Conservation (phyloP, 805 yeast species). For the Ogataea methylovora region DNA sequence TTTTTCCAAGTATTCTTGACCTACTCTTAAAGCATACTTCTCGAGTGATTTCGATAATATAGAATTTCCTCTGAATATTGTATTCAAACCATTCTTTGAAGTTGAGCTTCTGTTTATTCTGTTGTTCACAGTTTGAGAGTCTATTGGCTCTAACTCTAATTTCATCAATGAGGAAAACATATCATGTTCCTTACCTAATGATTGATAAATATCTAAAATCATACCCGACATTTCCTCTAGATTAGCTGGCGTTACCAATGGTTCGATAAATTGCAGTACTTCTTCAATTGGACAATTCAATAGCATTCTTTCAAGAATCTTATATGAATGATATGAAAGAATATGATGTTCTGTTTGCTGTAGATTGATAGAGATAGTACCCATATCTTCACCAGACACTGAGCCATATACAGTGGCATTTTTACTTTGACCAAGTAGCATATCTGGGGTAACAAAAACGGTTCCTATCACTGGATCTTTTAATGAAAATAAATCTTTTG, state of each 20-base stretch:
- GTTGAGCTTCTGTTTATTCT: slow-evolving; percentile 23
- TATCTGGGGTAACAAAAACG: slow-evolving; percentile 45
- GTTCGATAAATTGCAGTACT: slow-evolving; percentile 40
- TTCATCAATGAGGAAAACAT: slow-evolving; percentile 71
- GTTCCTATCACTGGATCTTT: slow-evolving; percentile 34
- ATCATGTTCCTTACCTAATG: slow-evolving; percentile 55
- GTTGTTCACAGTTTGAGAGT: slow-evolving; percentile 34
- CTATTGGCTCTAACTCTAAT: slow-evolving; percentile 49
- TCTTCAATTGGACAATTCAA: slow-evolving; percentile 43
- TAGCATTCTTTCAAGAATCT: slow-evolving; percentile 55
- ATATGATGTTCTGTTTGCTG: slow-evolving; percentile 46
- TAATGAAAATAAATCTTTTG: slow-evolving; percentile 16
- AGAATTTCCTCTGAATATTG: slow-evolving; percentile 80
- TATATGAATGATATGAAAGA: slow-evolving; percentile 53
- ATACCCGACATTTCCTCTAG: slow-evolving; percentile 52
- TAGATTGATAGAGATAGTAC: slow-evolving; percentile 48
- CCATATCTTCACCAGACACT: slow-evolving; percentile 34
- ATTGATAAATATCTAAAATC: slow-evolving; percentile 67
- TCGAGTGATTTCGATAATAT: slow-evolving; percentile 79
- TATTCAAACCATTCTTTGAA: slow-evolving; percentile 41
- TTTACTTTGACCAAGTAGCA: slow-evolving; percentile 25
- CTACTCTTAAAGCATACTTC: slow-evolving; percentile 64
- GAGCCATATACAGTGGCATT: slow-evolving; percentile 26
- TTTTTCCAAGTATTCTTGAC: slow-evolving; percentile 68
- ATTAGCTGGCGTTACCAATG: slow-evolving; percentile 21